Evolutionary conservation across 2,329 filamentous ascomycete genomes (phyloP).

Genomic region (Talaromyces marneffei): DNA sequence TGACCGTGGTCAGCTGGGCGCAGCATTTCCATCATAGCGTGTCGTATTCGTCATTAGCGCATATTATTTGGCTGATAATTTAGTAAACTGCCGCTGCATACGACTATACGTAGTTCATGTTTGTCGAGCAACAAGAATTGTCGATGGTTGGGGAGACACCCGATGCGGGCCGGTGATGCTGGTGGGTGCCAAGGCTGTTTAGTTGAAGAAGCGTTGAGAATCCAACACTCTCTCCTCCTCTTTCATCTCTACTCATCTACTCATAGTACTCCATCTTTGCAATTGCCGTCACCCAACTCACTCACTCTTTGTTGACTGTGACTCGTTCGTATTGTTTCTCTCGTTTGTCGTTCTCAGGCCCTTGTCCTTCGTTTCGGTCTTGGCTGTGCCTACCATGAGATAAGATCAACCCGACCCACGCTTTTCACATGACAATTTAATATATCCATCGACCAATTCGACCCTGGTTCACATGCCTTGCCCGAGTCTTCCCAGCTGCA

Average conservation of each 20-base stretch:
- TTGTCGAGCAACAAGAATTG: no score
- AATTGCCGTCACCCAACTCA: background rate
- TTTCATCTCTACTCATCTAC: background rate
- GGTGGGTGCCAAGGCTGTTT: background rate
- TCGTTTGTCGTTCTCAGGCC: background rate
- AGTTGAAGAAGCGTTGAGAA: conserved; percentile 14
- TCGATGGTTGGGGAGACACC: conserved; percentile 10
- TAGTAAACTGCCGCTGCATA: background rate
- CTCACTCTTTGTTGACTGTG: background rate
- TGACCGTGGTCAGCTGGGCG: background rate
- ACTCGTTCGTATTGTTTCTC: background rate
- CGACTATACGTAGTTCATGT: background rate
- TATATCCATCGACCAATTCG: background rate
- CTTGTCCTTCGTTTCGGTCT: background rate
- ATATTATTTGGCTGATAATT: background rate
- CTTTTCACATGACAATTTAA: conserved; percentile 10
- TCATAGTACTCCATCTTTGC: background rate
- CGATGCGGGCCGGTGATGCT: conserved; percentile 14
- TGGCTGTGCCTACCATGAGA: background rate
- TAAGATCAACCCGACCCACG: background rate
- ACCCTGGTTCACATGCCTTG: conserved; percentile 7
- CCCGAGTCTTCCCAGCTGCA: conserved; percentile 13
- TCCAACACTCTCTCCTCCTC: conserved; percentile 4
- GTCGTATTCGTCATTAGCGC: background rate
- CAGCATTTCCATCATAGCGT: background rate